Conservation (phyloP, 768 basidiomycete species). For the Trametes elegans region DNA sequence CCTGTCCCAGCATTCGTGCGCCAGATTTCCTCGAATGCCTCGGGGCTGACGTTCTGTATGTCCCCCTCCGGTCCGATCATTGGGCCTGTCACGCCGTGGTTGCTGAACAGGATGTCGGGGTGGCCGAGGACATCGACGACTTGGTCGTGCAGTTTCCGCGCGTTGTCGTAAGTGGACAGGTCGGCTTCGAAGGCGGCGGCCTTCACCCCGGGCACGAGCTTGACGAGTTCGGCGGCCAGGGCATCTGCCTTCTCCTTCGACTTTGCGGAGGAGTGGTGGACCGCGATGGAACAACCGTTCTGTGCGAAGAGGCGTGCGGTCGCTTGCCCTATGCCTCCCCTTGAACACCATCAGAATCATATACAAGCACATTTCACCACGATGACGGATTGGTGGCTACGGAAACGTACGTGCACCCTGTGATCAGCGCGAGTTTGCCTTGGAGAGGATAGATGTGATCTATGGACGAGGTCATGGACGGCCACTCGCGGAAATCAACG, state of each 20-base stretch:
- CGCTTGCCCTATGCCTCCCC: slow-evolving; percentile 53
- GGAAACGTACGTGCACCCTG: slow-evolving; percentile 40
- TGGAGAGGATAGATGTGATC: slow-evolving; percentile 16
- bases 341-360: slow-evolving; percentile 18
- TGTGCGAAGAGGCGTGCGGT: slow-evolving; percentile 46
- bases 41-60: slow-evolving; percentile 43
- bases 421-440: slow-evolving; percentile 37
- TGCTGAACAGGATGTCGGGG: slow-evolving; percentile 52
- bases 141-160: slow-evolving; percentile 41
- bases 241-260: slow-evolving; percentile 36
- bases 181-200: slow-evolving; percentile 49
- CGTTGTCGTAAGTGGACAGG: slow-evolving; percentile 42
- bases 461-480: not conserved
- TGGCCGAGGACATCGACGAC: slow-evolving; percentile 45
- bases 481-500: not conserved
- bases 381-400: too few species aligned
- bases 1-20: slow-evolving; percentile 45
- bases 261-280: slow-evolving; percentile 46
- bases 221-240: slow-evolving; percentile 38
- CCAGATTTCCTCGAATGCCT: slow-evolving; percentile 47
- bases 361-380: not conserved
- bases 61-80: slow-evolving; percentile 44
- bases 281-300: slow-evolving; percentile 43
- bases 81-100: slow-evolving; percentile 43
- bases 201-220: slow-evolving; percentile 32